phyloP scores from a whole-genome alignment of 2,329 filamentous ascomycete genomes.

The Diaporthe destruens region DNA sequence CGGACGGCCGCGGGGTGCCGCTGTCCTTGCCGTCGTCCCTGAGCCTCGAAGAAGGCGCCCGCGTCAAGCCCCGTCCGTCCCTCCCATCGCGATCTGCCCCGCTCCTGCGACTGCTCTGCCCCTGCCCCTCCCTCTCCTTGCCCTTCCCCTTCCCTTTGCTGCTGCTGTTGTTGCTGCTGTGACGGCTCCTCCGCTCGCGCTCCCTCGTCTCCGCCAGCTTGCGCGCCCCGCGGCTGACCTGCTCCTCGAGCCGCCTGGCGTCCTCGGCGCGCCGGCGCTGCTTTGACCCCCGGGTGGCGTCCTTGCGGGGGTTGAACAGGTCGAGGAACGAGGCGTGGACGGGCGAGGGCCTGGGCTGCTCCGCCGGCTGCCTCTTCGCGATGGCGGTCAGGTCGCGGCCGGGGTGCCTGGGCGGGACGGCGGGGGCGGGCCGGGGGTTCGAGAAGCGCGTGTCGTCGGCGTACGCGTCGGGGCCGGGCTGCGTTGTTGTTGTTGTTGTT shows the following conservation, averaged over 20 bases:
- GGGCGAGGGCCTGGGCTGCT: not conserved
- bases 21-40: not conserved
- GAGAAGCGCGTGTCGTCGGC: not conserved
- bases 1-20: not conserved
- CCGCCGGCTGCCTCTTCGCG: not conserved
- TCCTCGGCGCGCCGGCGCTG: not conserved
- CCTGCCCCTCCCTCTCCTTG: not conserved
- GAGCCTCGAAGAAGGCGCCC: not conserved
- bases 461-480: conserved; percentile 45
- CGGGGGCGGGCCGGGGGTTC: not conserved
- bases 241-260: not conserved
- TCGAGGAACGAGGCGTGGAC: not conserved
- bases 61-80: not conserved
- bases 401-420: not conserved
- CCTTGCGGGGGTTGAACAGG: not conserved
- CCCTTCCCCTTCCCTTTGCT: not conserved
- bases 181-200: not conserved
- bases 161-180: too few relatives aligned
- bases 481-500: not conserved
- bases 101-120: too few relatives aligned
- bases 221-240: not conserved
- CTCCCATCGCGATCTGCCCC: too few relatives aligned
- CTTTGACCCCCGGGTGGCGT: not conserved
- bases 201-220: not conserved
- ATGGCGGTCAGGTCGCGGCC: conserved; percentile 21